Evolutionary conservation across 345 rosid species (phyloP).

Genomic region (Populus davidiana): DNA sequence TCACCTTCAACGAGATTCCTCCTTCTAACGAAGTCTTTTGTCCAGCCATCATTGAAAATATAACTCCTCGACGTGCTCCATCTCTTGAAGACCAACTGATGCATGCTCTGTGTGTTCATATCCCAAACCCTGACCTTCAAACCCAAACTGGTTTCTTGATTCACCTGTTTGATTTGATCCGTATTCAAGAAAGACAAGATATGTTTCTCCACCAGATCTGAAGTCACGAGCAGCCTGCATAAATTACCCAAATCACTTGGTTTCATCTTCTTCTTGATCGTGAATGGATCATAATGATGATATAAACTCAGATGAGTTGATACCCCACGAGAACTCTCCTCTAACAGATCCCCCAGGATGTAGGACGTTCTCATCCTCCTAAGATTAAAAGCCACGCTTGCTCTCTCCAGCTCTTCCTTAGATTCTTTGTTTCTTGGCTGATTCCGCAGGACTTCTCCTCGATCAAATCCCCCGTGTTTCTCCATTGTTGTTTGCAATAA

Average conservation of each 20-base stretch:
- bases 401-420: neutral
- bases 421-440: neutral
- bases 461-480: neutral
- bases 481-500: neutral
- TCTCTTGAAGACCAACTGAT: neutral
- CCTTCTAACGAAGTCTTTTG: neutral
- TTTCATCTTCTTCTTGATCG: constrained; percentile 10
- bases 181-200: neutral
- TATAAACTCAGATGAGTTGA: neutral
- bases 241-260: neutral
- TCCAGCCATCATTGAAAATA: neutral
- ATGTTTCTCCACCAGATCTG: neutral
- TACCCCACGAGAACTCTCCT: neutral
- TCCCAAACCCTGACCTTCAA: constrained; percentile 1
- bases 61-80: constrained; percentile 1
- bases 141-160: neutral
- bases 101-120: neutral
- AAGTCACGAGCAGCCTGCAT: constrained; percentile 6
- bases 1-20: neutral
- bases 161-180: neutral
- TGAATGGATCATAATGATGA: neutral
- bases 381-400: neutral
- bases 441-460: too few relatives aligned
- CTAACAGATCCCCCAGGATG: neutral
- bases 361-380: neutral